Evolutionary conservation across 2,329 filamentous ascomycete species (phyloP).

Genomic region (Calonectria hongkongensis): DNA sequence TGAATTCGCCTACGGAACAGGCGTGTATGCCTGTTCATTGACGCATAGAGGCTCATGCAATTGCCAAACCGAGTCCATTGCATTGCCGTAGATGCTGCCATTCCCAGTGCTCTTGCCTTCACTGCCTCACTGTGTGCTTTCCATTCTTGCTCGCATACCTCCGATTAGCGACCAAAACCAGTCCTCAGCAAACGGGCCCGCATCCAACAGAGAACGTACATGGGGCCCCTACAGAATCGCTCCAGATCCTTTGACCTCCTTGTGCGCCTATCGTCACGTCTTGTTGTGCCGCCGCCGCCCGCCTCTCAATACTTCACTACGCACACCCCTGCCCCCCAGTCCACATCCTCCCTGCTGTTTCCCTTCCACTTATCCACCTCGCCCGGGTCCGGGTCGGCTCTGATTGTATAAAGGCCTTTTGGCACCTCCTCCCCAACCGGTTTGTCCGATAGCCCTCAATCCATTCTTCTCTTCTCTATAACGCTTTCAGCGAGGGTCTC

Average conservation of each 20-base stretch:
- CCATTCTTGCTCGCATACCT: slow-evolving; percentile 32
- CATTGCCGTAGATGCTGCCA: neutral
- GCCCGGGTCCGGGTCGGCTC: slow-evolving; percentile 48
- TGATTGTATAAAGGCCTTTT: slow-evolving; percentile 56
- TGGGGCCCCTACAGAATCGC: slow-evolving; percentile 15
- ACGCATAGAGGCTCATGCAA: neutral
- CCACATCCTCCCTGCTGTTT: slow-evolving; percentile 43
- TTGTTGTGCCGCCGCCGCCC: slow-evolving; percentile 41
- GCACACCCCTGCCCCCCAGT: slow-evolving; percentile 47
- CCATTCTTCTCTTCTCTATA: slow-evolving; percentile 33
- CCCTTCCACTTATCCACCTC: slow-evolving; percentile 44
- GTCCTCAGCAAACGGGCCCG: neutral
- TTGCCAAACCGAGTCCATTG: neutral
- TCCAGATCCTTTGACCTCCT: neutral
- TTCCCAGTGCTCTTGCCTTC: slow-evolving; percentile 4
- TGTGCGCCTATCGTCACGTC: slow-evolving; percentile 31
- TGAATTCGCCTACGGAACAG: neutral
- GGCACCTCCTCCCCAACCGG: slow-evolving; percentile 52
- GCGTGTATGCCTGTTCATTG: neutral
- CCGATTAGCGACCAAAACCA: slow-evolving; percentile 7
- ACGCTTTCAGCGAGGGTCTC: slow-evolving; percentile 46
- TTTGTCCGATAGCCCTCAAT: slow-evolving; percentile 42
- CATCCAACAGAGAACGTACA: slow-evolving; percentile 8
- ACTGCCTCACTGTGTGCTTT: slow-evolving; percentile 16
- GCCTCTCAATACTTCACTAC: slow-evolving; percentile 48